Base-by-base conservation (phyloP, 202 grass and related monocot genomes). In the Brachypodium distachyon region DNA sequence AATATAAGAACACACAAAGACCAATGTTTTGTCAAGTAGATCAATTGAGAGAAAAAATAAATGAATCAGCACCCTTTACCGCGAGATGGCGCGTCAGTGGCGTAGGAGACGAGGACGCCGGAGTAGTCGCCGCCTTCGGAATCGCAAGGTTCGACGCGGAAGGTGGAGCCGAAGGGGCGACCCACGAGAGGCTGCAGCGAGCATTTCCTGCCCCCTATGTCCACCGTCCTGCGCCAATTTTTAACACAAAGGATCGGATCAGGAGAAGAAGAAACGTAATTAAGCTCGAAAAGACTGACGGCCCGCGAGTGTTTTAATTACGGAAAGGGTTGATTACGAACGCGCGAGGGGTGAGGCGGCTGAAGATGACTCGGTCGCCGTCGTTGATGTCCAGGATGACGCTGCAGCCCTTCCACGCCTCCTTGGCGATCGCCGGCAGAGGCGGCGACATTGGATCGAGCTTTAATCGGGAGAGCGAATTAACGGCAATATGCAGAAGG, bases 301-400 rank as follows among this genome's bases (percentile, higher is more conserved):
- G n/a, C n/a, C n/a, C n/a, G 36, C 73, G 61, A 70, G 73, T 62
- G 52, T 70, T 76, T 27, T 32, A 9, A 5, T 47, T 14, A 37
- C 28, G 46, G 11, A 9, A 2, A n/a, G n/a, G n/a, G n/a, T n/a
- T n/a, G 43, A 52, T 64, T 66, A 64, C 76, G 13, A 4, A 93
- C 87, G 87, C 89, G 21, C 70, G 78, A 54, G 89, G 74, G 2
- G 87, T 95, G 74, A 98, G 91, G 77, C 89, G 96, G 57, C 90
- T 88, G 77, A 98, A 98, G 87, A 91, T 91, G 61, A 95, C 89
- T 47, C 96, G 96, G 82, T 98, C 96, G 56, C 96, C 96, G 83
- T 98, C 96, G 74, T 95, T 98, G 79, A 95, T 92, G 81, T 98
- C 96, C 16, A 98, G 89, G 46, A 98, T 91, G n/a, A 98, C 96